These are phyloP conservation scores for Nannochloris sp. DNA, from an alignment of 139 green algal genomes.

Conservation along the genomic window DNA sequence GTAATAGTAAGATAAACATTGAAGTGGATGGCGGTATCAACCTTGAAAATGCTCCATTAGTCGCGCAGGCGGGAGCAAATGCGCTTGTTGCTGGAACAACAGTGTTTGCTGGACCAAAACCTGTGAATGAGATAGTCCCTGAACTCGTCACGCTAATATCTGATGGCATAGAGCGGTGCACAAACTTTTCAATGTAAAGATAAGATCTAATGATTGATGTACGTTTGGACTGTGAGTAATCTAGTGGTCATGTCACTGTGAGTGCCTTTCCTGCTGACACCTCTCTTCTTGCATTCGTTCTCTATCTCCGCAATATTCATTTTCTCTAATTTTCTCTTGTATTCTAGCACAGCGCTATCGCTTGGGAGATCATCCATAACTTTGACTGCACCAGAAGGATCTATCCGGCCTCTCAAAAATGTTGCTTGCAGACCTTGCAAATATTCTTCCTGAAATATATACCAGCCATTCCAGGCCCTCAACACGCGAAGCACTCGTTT, in stretches of 20 bases:
- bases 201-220: conserved; percentile 26
- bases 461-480: conserved; percentile 73
- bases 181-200: not conserved
- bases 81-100: conserved; percentile 74
- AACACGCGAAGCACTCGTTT: conserved; percentile 69
- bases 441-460: conserved; percentile 81
- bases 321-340: conserved; percentile 30
- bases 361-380: not conserved
- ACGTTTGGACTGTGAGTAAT: conserved; percentile 40
- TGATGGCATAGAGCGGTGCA: not conserved
- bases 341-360: not conserved
- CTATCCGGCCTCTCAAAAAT: conserved; percentile 37
- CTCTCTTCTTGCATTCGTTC: conserved; percentile 40
- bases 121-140: conserved; percentile 20
- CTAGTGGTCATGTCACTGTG: conserved; percentile 22
- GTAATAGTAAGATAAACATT: conserved; percentile 56
- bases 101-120: conserved; percentile 54
- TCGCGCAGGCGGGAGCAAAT: conserved; percentile 70
- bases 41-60: conserved; percentile 43
- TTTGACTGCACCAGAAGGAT: not conserved
- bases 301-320: conserved; percentile 55
- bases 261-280: conserved; percentile 41
- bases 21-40: conserved; percentile 79
- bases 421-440: conserved; percentile 76
- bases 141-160: conserved; percentile 17